These are phyloP conservation scores for Cercospora canescens DNA, from an alignment of 2,329 filamentous ascomycete species.

Conservation along the genomic window DNA sequence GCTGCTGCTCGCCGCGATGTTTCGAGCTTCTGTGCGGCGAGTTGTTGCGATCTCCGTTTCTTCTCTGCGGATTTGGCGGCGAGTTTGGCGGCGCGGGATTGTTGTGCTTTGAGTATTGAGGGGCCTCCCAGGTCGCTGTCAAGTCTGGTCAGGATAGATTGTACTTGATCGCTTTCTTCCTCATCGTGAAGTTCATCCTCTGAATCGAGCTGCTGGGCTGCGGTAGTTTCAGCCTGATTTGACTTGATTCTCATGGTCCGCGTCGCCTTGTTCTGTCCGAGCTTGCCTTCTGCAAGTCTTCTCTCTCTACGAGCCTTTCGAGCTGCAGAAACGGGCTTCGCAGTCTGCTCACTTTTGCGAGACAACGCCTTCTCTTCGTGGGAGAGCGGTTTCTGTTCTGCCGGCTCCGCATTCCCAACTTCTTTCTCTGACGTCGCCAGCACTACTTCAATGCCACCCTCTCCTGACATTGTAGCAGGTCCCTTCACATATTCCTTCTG, in stretches of 20 bases:
- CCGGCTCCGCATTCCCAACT: not conserved
- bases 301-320: conserved; percentile 3
- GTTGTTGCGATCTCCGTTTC: conserved; percentile 4
- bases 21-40: conserved; percentile 10
- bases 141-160: conserved; percentile 26
- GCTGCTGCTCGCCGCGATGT: not conserved
- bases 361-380: not conserved
- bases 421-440: not conserved
- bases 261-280: not conserved
- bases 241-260: not conserved
- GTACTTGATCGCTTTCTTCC: conserved; percentile 10
- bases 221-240: not conserved
- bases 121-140: conserved; percentile 20
- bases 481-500: not conserved
- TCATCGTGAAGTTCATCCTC: not conserved
- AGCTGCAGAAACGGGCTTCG: not conserved
- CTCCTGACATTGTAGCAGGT: conserved; percentile 2
- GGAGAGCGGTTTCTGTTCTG: not conserved
- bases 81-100: conserved; percentile 1
- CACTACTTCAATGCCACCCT: not conserved
- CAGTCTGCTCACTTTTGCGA: not conserved
- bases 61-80: conserved; percentile 14
- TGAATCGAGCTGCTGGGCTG: not conserved
- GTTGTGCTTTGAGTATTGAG: conserved; percentile 10
- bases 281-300: not conserved